Evolutionary conservation across 2,329 filamentous ascomycete genomes (phyloP).

Genomic region (Alternaria viburni): DNA sequence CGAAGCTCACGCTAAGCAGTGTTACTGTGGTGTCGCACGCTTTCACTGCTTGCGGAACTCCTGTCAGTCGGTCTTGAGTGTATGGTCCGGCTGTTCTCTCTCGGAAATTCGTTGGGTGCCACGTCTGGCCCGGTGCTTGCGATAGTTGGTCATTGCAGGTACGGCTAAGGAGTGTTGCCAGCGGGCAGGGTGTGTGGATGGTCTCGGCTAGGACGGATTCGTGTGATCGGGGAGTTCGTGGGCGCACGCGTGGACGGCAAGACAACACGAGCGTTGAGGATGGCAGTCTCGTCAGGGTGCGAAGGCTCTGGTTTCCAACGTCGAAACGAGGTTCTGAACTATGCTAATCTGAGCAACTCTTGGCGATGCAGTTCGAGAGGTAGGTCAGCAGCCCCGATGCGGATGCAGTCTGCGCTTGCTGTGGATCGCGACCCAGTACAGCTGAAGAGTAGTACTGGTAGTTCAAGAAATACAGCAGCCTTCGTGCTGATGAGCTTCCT

Average conservation of each 20-base stretch:
- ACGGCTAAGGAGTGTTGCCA: not conserved
- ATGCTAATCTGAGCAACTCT: constrained; percentile 5
- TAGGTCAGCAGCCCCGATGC: not conserved
- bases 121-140: not conserved
- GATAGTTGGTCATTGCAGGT: not conserved
- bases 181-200: not conserved
- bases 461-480: not conserved
- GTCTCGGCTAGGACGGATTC: not conserved
- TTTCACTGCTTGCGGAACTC: not conserved
- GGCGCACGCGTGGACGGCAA: not conserved
- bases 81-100: not conserved
- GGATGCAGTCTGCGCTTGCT: not conserved
- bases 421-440: not conserved
- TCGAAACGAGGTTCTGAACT: constrained; percentile 3
- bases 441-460: no score
- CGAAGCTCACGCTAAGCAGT: not conserved
- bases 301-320: not conserved
- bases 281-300: not conserved
- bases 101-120: not conserved
- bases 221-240: not conserved
- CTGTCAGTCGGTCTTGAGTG: not conserved
- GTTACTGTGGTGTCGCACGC: not conserved
- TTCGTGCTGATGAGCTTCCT: not conserved
- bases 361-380: constrained; percentile 3
- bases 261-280: not conserved